Evolutionary conservation across 495 filamentous ascomycete species (phyloP), one percentile per base, ranked within the genome.

Genomic region (Usnea hakonensis): DNA sequence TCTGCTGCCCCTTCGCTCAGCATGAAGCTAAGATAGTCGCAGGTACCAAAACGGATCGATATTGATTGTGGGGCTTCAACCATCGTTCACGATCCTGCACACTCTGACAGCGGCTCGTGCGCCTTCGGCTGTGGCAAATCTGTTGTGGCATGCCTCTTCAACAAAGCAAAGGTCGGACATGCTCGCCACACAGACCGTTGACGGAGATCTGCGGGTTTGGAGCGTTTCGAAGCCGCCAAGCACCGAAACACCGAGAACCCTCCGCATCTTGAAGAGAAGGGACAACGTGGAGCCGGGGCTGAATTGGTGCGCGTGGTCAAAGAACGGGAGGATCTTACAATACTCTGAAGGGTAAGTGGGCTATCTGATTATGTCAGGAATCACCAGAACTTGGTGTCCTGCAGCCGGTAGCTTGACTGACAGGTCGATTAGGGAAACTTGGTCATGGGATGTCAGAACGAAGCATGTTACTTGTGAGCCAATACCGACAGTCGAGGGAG

Each of bases 281-380:
- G 91, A 96, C 65, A 83, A 83, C 64, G 88, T 81, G 57, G 77
- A 84, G 36, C 75, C 85, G 16, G 91, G 91, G 13, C 89, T 88
- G 23, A 95, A 96, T 72, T 99, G 93, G 93, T 89, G 96, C 80
- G 88, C 83, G 30, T 99, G 94, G 94, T 97, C 95, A 5, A 97
- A 95, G 77, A 96, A 95, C 77, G 94, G 94, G 33, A 87, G 90
- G 66, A 91, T 99, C 64, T 81, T 99, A 56, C 94, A 99, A 75
- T 93, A 85, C 75, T 84, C 91, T 10, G 91, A 97, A 74, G 85
- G 89, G 93, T 97, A 76, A 78, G 90, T 82, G 64, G 17, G 35
- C 32, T 33, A 3, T 37, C 14, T 52, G 0, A 30, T 32, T 23
- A 13, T 21, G 54, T 50, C 40, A 36, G 7, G 55, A 23, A 46